Conservation (phyloP, 805 yeast genomes). For the Metschnikowia noctiluminum region DNA sequence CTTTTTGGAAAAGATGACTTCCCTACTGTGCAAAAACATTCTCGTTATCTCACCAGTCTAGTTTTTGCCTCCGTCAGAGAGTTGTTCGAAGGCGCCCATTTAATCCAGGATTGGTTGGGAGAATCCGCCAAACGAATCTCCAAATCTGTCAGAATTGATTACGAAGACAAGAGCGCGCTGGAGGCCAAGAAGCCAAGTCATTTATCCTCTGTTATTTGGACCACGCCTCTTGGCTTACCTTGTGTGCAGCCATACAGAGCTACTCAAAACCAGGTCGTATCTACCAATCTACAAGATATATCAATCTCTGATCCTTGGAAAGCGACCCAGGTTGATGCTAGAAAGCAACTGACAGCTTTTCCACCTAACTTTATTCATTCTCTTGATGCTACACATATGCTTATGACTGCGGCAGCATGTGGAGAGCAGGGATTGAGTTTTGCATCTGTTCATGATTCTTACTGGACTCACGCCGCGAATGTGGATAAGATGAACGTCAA, state of each 20-base stretch:
- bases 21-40: constrained; percentile 13
- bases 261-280: constrained; percentile 57
- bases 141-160: constrained; percentile 69
- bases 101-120: constrained; percentile 95
- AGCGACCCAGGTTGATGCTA: constrained; percentile 74
- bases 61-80: constrained; percentile 84
- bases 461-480: constrained; percentile 95
- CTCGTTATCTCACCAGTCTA: constrained; percentile 64
- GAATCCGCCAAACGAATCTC: constrained; percentile 79
- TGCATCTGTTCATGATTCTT: constrained; percentile 96
- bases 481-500: constrained; percentile 66
- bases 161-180: constrained; percentile 36
- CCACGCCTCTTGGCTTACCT: constrained; percentile 92
- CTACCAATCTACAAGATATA: constrained; percentile 87
- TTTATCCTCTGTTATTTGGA: constrained; percentile 93
- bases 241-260: constrained; percentile 96
- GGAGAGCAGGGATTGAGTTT: constrained; percentile 62
- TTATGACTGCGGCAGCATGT: constrained; percentile 80
- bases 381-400: constrained; percentile 95
- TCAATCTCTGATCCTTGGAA: constrained; percentile 84
- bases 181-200: constrained; percentile 53
- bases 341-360: constrained; percentile 89
- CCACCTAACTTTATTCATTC: constrained; percentile 97
- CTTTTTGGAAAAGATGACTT: constrained; percentile 48
- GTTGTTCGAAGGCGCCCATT: constrained; percentile 87